Evolutionary conservation across 2,329 filamentous ascomycete genomes (phyloP).

Genomic region (Daldinia sp.): DNA sequence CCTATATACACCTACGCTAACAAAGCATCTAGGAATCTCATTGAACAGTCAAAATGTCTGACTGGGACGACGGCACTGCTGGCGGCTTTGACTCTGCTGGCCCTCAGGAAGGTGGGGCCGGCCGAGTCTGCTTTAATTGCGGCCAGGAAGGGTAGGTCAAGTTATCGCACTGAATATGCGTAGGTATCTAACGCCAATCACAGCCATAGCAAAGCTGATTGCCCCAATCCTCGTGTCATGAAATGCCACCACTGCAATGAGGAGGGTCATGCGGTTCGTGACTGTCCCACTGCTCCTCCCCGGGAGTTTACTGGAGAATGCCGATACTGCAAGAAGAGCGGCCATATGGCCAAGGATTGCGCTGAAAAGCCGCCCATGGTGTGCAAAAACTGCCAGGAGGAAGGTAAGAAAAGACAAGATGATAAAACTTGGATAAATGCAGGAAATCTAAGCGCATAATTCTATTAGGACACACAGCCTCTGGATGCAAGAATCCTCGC

Average conservation of each 20-base stretch:
- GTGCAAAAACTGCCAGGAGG: conserved; percentile 72
- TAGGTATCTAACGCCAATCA: conserved; percentile 31
- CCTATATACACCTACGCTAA: conserved; percentile 5
- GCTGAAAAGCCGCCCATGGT: conserved; percentile 66
- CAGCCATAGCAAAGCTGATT: conserved; percentile 72
- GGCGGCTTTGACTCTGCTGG: conserved; percentile 15
- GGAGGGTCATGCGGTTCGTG: conserved; percentile 59
- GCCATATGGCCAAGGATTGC: conserved; percentile 72
- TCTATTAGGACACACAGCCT: conserved; percentile 64
- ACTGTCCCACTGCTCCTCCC: conserved; percentile 49
- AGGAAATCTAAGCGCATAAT: conserved; percentile 13
- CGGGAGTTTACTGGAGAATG: conserved; percentile 61
- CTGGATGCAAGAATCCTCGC: conserved; percentile 70
- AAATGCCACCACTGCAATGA: conserved; percentile 62
- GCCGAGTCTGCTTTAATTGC: conserved; percentile 68
- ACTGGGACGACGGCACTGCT: conserved; percentile 24
- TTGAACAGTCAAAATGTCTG: conserved; percentile 25
- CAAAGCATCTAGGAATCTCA: conserved; percentile 10
- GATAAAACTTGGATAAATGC: neutral
- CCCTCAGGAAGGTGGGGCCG: conserved; percentile 32
- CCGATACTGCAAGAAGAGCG: conserved; percentile 61
- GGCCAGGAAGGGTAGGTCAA: conserved; percentile 62
- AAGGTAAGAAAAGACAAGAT: conserved; percentile 59
- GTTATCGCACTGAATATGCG: conserved; percentile 16
- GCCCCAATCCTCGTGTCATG: conserved; percentile 65